Evolutionary conservation across 495 filamentous ascomycete species (phyloP).

Genomic region (Aspergillus diversus): DNA sequence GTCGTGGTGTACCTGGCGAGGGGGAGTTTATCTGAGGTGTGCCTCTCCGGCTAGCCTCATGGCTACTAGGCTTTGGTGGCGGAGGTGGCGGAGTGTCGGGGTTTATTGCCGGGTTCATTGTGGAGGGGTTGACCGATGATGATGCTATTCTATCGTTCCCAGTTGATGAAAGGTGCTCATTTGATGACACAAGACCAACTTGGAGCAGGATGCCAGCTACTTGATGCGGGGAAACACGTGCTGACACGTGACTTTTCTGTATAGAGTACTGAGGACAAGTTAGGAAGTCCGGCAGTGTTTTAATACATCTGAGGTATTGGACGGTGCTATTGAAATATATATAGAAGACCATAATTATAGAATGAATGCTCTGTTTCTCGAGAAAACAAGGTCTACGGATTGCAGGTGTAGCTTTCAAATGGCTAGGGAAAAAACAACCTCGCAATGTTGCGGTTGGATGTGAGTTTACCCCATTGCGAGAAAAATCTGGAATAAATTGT

Average conservation of each 20-base stretch:
- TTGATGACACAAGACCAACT: not conserved
- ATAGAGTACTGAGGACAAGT: not conserved
- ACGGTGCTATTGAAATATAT: not conserved
- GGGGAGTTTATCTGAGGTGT: constrained; percentile 54
- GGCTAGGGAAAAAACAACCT: no score
- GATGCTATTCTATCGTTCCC: not conserved
- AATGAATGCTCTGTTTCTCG: no score
- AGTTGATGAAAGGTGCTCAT: no score
- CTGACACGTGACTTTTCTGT: constrained; percentile 8
- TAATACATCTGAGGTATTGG: no score
- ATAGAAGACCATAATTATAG: not conserved
- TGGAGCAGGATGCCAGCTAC: constrained; percentile 2
- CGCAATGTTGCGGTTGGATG: no score
- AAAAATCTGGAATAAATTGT: no score
- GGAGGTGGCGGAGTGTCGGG: constrained; percentile 66
- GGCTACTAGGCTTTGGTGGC: constrained; percentile 72
- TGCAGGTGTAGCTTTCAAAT: no score
- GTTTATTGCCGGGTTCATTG: constrained; percentile 40
- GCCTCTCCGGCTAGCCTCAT: constrained; percentile 68
- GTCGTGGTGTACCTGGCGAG: constrained; percentile 36
- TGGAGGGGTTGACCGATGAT: constrained; percentile 17
- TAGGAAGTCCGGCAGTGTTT: not conserved
- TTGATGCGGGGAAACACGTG: constrained; percentile 3
- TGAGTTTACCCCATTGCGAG: no score
- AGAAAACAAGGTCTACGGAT: no score